Evolutionary conservation across 257 asterid genomes (phyloP), one percentile per base, ranked within the genome.

Genomic region (Capsicum baccatum): DNA sequence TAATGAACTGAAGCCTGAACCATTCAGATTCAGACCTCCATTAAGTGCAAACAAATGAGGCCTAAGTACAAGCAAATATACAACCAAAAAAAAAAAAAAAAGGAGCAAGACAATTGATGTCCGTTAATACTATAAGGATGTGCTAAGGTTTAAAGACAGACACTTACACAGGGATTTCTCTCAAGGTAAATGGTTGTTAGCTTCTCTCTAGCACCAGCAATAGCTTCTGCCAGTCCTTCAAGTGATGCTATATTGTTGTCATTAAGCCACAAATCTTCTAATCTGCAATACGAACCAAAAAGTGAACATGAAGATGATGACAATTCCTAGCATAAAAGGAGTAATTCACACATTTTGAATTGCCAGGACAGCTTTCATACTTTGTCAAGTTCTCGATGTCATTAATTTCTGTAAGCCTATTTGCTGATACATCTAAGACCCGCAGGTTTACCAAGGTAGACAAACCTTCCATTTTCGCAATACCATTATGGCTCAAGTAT

Each of bases 401-500:
- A 85, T 86, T 86, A 86, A 97, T 86, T 88, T 91, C 93, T 39
- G 97, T 91, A 69, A 97, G 94, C 93, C 95, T 97, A 89, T 97
- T 97, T 69, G 98, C 89, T 63, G 99, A 82, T 73, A 95, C 94
- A 82, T 97, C 99, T 97, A 97, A 86, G 86, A 97, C 95, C 79
- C 95, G 91, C 57, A 97, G 96, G 91, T 94, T 97, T 80, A 86
- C 88, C 84, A 97, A 84, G 79, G 95, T 92, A 81, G 98, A 94
- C 81, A 95, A 88, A 76, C 98, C 98, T 91, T 97, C 98, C 98
- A 95, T 95, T 91, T 95, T 91, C 0, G 85, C 86, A 74, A 97
- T 94, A 84, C 99, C 99, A 74, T 96, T 97, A 86, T 97, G 98
- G 93, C 99, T 95, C 93, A 97, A 86, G 93, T 97, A 95, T 84